Conservation (phyloP, 2,329 filamentous ascomycete species). For the Stagonosporopsis cucurbitacearum region DNA sequence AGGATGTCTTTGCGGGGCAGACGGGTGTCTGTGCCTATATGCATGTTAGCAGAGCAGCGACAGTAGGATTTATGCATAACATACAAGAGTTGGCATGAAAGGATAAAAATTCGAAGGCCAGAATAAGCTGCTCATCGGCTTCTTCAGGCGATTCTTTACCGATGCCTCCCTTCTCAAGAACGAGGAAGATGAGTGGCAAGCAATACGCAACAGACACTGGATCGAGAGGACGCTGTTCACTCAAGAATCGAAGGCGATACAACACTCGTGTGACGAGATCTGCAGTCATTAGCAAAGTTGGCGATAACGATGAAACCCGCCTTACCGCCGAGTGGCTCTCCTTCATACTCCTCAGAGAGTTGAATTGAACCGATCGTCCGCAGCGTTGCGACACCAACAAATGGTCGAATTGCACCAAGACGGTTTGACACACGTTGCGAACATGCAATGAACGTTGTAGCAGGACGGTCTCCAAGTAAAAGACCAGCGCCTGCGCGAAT, state of each 20-base stretch:
- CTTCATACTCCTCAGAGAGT: conserved; percentile 72
- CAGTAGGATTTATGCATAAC: conserved; percentile 21
- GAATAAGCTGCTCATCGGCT: conserved; percentile 84
- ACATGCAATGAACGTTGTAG: conserved; percentile 79
- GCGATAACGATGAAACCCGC: conserved; percentile 32
- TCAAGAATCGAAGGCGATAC: conserved; percentile 87
- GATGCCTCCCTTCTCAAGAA: conserved; percentile 81
- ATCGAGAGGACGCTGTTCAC: conserved; percentile 94
- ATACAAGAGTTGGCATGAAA: conserved; percentile 83
- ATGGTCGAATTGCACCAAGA: conserved; percentile 77
- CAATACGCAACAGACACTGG: conserved; percentile 85
- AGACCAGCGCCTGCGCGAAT: conserved; percentile 82
- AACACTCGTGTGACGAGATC: conserved; percentile 81
- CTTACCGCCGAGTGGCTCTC: conserved; percentile 74
- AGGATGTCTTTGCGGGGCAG: conserved; percentile 80
- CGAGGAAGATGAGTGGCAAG: conserved; percentile 78
- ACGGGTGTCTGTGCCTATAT: conserved; percentile 66
- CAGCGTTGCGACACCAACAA: conserved; percentile 86
- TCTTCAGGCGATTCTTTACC: conserved; percentile 72
- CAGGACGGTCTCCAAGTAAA: conserved; percentile 79
- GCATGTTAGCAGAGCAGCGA: neutral
- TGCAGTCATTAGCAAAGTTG: conserved; percentile 19
- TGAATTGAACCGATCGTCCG: conserved; percentile 77
- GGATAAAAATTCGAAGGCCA: conserved; percentile 85
- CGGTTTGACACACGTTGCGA: conserved; percentile 76